These are phyloP conservation scores for Alternaria infectoria DNA, from an alignment of 2,329 filamentous ascomycete species.

Conservation along the genomic window DNA sequence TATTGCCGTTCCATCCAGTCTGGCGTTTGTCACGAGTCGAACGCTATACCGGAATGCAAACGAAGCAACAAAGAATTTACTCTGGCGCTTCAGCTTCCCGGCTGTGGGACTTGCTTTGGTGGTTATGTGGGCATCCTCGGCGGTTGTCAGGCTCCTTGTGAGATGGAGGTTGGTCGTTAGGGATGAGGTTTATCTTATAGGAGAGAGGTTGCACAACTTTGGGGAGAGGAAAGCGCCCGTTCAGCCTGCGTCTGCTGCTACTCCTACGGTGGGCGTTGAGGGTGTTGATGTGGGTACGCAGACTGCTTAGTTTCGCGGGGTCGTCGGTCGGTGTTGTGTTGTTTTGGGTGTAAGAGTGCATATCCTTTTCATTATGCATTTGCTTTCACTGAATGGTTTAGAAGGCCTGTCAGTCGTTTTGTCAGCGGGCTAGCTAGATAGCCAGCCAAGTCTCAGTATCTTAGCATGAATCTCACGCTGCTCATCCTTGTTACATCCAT, in stretches of 20 bases:
- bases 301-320: neutral
- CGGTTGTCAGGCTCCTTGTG: conserved; percentile 64
- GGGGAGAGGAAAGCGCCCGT: conserved; percentile 59
- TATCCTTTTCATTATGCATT: neutral
- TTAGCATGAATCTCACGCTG: neutral
- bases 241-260: conserved; percentile 1
- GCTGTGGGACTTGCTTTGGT: conserved; percentile 57
- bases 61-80: conserved; percentile 55
- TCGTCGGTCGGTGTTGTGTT: neutral
- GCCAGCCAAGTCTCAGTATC: too few species aligned
- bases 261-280: neutral
- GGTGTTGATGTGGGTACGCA: neutral
- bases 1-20: conserved; percentile 67
- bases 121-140: conserved; percentile 58
- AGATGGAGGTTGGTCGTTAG: conserved; percentile 82
- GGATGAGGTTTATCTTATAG: conserved; percentile 96
- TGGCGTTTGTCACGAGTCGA: conserved; percentile 62
- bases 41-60: conserved; percentile 51
- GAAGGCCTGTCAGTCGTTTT: neutral
- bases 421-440: neutral
- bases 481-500: neutral
- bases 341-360: conserved; percentile 7
- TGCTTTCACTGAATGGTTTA: neutral
- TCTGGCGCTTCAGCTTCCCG: conserved; percentile 79
- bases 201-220: conserved; percentile 94